Base-by-base conservation (phyloP, 2,329 filamentous ascomycete genomes). In the Sporothrix variecibatus region DNA sequence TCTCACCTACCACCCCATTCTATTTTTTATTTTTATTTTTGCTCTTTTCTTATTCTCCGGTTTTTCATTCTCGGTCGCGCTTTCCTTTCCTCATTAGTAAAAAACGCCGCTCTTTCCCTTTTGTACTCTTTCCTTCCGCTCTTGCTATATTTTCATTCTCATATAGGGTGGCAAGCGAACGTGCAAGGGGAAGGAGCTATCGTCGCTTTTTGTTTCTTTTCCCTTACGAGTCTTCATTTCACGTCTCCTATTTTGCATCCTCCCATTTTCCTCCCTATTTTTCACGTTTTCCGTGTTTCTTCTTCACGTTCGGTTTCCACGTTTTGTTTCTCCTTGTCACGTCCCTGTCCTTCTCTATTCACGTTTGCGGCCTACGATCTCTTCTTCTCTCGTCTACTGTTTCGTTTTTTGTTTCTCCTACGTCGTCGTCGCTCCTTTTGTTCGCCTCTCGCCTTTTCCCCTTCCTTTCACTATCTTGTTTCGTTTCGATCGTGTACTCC, bases 181-280 rank as follows among this genome's bases (percentile, higher is more conserved):
- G 67, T 28, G 49, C 51, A 60, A 60, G 67, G 23, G 43, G 68
- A 71, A 71, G 68, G 51, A 71, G 31, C 68, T 60, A 58, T 60
- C 53, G 49, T 58, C 51, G n/a, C 51, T 7, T 60, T n/a, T 60
- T 26, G 34, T 60, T 71, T 34, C 34, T 60, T 58, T 60, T 69
- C 60, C 34, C 51, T 60, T 51, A 40, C 68, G 38, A 58, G 17
- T 34, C 58, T 72, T 64, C 70, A 34, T 72, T 51, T 72, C 34
- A 23, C 56, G 38, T 72, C 70, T 62, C 40, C 38, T 46, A 26
- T 62, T 64, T 20, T 49, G 23, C 15, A 11, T 51, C 9, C 43
- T 69, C 49, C 49, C 23, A 9, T 28, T 28, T 31, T 23, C 11
- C 11, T 9, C 40, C 38, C 23, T 46, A 34, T 26, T 53, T 20